These are phyloP conservation scores for Fomitopsis betulina DNA, from an alignment of 1,284 basidiomycete genomes.

Conservation along the genomic window DNA sequence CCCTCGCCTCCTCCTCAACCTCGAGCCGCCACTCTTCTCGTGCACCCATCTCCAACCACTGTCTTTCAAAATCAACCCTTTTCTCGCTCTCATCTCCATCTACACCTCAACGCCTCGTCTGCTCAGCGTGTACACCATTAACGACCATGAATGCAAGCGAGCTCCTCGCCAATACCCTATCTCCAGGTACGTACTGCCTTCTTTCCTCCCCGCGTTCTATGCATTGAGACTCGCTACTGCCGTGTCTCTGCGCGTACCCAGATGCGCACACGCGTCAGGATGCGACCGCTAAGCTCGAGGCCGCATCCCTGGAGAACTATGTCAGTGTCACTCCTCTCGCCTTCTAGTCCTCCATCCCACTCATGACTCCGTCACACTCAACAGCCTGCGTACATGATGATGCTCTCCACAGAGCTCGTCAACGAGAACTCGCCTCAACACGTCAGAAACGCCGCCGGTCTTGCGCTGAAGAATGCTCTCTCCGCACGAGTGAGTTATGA, in stretches of 20 bases:
- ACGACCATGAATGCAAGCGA: conserved; percentile 83
- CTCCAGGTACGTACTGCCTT: conserved; percentile 59
- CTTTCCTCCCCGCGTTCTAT: conserved; percentile 9
- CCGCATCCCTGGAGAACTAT: conserved; percentile 81
- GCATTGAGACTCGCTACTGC: conserved; percentile 4
- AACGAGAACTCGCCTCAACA: conserved; percentile 71
- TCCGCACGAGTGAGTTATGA: conserved; percentile 71
- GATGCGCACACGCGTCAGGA: conserved; percentile 83
- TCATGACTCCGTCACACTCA: conserved; percentile 8
- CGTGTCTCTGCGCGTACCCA: conserved; percentile 27
- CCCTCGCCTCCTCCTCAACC: conserved; percentile 8
- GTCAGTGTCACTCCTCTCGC: conserved; percentile 38
- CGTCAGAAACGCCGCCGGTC: conserved; percentile 90
- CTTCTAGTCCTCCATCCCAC: not conserved
- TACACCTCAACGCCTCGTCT: not conserved
- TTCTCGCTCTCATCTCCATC: conserved; percentile 6
- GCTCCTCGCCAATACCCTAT: conserved; percentile 87
- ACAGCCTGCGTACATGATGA: conserved; percentile 86
- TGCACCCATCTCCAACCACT: not conserved
- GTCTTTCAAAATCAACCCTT: conserved; percentile 14
- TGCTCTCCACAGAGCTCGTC: conserved; percentile 79
- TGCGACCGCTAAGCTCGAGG: conserved; percentile 86
- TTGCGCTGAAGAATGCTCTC: conserved; percentile 96
- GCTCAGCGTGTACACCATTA: conserved; percentile 9
- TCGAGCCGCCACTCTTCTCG: conserved; percentile 8